These are phyloP conservation scores for Trichoderma reesei DNA, from an alignment of 495 filamentous ascomycete species.

Conservation along the genomic window DNA sequence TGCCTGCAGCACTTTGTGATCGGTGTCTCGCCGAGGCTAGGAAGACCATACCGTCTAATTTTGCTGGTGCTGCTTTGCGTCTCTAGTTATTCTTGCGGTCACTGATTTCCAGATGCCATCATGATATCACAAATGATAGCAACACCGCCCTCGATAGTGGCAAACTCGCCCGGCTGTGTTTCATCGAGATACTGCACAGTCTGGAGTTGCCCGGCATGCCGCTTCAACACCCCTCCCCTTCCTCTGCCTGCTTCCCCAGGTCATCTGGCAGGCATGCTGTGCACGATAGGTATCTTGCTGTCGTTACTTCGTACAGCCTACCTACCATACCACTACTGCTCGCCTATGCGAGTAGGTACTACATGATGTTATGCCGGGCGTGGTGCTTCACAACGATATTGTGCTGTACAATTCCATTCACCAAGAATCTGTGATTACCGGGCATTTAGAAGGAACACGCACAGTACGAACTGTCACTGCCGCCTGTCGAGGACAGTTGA, in stretches of 20 bases:
- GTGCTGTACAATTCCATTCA: no score
- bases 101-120: neutral
- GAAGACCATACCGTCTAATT: conserved; percentile 7
- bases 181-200: neutral
- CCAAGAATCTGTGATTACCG: neutral
- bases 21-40: conserved; percentile 5
- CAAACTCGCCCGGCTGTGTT: neutral
- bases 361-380: neutral
- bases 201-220: neutral
- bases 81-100: conserved; percentile 9
- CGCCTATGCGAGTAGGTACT: neutral
- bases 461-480: neutral
- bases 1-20: neutral
- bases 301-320: neutral
- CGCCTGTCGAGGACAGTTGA: neutral
- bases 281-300: neutral
- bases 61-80: conserved; percentile 2
- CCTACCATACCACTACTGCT: neutral
- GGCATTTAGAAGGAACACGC: neutral
- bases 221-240: no score
- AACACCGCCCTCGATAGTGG: neutral
- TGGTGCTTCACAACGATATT: no score
- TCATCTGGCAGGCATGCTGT: no score
- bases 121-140: conserved; percentile 7
- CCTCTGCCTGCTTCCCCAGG: neutral